Evolutionary conservation across 306 rosid species (phyloP).

Genomic region (Elaeagnus macrophylla): DNA sequence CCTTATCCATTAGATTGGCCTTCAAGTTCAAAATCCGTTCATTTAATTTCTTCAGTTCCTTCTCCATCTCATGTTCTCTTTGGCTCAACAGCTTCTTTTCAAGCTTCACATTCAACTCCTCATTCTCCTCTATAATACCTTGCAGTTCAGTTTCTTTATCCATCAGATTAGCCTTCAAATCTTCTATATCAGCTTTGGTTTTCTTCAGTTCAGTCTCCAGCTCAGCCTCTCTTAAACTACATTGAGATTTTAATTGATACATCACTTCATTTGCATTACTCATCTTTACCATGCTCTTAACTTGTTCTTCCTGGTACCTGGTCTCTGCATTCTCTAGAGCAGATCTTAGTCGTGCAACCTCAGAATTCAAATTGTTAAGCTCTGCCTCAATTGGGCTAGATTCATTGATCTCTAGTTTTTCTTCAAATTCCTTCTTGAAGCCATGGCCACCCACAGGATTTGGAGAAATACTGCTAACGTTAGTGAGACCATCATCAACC

Average conservation of each 20-base stretch:
- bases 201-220: conserved; percentile 44
- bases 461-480: conserved; percentile 15
- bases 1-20: conserved; percentile 71
- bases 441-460: conserved; percentile 10
- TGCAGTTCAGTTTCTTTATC: conserved; percentile 94
- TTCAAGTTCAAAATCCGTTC: conserved; percentile 40
- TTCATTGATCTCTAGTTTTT: conserved; percentile 14
- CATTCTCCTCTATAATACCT: conserved; percentile 81
- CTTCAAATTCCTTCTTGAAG: conserved; percentile 22
- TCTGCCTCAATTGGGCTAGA: conserved; percentile 31
- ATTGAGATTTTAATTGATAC: conserved; percentile 56
- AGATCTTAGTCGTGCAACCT: conserved; percentile 41
- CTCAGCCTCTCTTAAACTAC: conserved; percentile 37
- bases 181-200: conserved; percentile 51
- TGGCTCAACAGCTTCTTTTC: conserved; percentile 30
- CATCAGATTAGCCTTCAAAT: conserved; percentile 73
- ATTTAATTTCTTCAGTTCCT: conserved; percentile 47
- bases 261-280: conserved; percentile 51
- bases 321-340: conserved; percentile 61
- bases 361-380: conserved; percentile 40
- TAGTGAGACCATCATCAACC: conserved; percentile 24
- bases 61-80: conserved; percentile 41
- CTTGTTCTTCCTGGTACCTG: conserved; percentile 63
- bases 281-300: conserved; percentile 51
- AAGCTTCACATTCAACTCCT: conserved; percentile 48